Evolutionary conservation across 352 stramenopile genomes (phyloP).

Genomic region (Globisporangium ultimum): DNA sequence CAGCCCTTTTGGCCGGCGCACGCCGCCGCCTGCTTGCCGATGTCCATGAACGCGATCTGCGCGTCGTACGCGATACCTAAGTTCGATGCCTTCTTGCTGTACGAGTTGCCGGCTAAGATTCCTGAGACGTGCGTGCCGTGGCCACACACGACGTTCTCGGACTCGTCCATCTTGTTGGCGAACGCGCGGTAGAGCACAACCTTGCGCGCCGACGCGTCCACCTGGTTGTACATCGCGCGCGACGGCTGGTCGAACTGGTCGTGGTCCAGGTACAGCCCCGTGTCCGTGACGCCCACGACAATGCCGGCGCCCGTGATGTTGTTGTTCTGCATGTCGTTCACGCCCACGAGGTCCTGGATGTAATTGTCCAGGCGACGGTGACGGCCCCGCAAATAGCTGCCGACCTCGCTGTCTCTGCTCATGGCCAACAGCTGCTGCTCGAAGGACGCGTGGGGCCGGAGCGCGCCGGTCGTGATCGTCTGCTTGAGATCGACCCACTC

Average conservation of each 20-base stretch:
- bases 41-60: conserved; percentile 77
- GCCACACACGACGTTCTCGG: conserved; percentile 66
- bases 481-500: conserved; percentile 60
- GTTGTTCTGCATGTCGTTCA: conserved; percentile 46
- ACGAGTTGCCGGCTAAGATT: conserved; percentile 73
- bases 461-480: conserved; percentile 24
- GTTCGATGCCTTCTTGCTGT: conserved; percentile 40
- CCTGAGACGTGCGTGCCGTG: conserved; percentile 89
- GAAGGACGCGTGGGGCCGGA: too few species aligned
- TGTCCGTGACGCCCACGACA: conserved; percentile 77
- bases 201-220: conserved; percentile 50
- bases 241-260: conserved; percentile 78
- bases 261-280: conserved; percentile 76
- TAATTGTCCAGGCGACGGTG: conserved; percentile 57
- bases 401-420: neutral
- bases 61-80: conserved; percentile 71
- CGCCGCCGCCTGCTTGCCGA: conserved; percentile 48
- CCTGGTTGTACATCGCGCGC: conserved; percentile 39
- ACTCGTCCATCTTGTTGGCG: conserved; percentile 63
- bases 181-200: conserved; percentile 78
- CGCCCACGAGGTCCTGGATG: conserved; percentile 53
- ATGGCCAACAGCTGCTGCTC: conserved; percentile 4
- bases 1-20: conserved; percentile 53
- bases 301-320: conserved; percentile 70
- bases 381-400: conserved; percentile 17